phyloP scores from a whole-genome alignment of 805 yeast genomes.

The Pichia manshurica region DNA sequence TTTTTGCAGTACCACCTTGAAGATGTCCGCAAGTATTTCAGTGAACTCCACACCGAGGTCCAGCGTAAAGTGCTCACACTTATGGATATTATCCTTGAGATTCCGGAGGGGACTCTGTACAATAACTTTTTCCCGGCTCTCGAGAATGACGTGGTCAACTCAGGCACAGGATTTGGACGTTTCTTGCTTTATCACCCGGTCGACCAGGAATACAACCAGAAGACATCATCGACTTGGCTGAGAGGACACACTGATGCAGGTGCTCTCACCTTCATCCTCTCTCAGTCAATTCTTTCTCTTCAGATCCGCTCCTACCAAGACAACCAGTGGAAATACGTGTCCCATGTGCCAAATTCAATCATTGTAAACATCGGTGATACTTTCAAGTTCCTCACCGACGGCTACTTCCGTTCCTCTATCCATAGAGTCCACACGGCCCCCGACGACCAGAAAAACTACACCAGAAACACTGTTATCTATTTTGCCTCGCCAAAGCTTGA shows the following conservation, averaged over 20 bases:
- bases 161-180: conserved; percentile 38
- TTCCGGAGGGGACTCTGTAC: conserved; percentile 43
- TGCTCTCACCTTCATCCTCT: conserved; percentile 36
- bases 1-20: conserved; percentile 34
- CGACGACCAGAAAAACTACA: conserved; percentile 32
- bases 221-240: conserved; percentile 37
- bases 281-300: conserved; percentile 37
- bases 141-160: conserved; percentile 28
- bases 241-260: conserved; percentile 44
- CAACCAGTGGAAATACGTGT: conserved; percentile 37
- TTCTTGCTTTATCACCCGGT: conserved; percentile 35
- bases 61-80: conserved; percentile 33
- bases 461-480: conserved; percentile 38
- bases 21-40: conserved; percentile 37
- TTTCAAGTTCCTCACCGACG: conserved; percentile 39
- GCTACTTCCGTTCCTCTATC: conserved; percentile 40
- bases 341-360: conserved; percentile 34
- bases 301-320: conserved; percentile 36
- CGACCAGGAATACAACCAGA: conserved; percentile 25
- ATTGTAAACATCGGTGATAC: conserved; percentile 40
- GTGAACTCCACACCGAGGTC: conserved; percentile 34
- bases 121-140: conserved; percentile 32
- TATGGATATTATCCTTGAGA: conserved; percentile 40
- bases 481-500: conserved; percentile 36
- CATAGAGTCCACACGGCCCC: conserved; percentile 48